Evolutionary conservation across 139 green algal genomes (phyloP).

Genomic region (Tetradesmus lagerheimii): DNA sequence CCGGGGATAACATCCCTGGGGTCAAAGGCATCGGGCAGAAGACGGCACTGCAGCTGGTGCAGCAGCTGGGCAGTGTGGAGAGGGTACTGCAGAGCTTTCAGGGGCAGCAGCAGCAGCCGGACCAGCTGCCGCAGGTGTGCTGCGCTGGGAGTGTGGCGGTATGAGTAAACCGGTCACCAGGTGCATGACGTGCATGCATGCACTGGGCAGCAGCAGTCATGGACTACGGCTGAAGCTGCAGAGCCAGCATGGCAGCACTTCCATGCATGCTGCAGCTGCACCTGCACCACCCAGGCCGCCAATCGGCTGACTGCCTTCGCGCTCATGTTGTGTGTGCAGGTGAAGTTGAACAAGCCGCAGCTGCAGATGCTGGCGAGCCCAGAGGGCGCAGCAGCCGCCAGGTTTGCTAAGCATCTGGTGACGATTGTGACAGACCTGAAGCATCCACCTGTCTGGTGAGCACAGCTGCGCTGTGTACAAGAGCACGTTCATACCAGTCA

Average conservation of each 20-base stretch:
- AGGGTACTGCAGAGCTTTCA: background rate
- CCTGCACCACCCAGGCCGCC: background rate
- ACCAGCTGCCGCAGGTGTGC: constrained; percentile 1
- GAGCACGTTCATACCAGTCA: too few relatives aligned
- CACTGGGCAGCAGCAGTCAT: background rate
- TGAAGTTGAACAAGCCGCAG: constrained; percentile 25
- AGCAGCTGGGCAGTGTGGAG: constrained; percentile 29
- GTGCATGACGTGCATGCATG: background rate
- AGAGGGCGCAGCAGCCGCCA: constrained; percentile 57
- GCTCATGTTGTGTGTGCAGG: background rate
- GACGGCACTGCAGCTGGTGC: constrained; percentile 54
- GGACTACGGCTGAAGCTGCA: background rate
- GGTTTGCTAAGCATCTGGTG: constrained; percentile 69
- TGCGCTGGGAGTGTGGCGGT: background rate
- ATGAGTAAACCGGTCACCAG: background rate
- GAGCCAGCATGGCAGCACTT: background rate
- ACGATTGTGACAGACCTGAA: constrained; percentile 66
- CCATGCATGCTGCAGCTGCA: background rate
- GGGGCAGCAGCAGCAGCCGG: background rate
- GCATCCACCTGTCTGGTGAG: constrained; percentile 59
- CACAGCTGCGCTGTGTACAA: background rate
- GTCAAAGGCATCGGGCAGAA: constrained; percentile 73
- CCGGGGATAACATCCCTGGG: constrained; percentile 63
- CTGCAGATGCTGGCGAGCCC: constrained; percentile 40
- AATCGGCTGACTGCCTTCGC: background rate